Evolutionary conservation across 1,139 yeast species (phyloP), one percentile per base, ranked within the genome.

Genomic region (Geotrichum restrictum): DNA sequence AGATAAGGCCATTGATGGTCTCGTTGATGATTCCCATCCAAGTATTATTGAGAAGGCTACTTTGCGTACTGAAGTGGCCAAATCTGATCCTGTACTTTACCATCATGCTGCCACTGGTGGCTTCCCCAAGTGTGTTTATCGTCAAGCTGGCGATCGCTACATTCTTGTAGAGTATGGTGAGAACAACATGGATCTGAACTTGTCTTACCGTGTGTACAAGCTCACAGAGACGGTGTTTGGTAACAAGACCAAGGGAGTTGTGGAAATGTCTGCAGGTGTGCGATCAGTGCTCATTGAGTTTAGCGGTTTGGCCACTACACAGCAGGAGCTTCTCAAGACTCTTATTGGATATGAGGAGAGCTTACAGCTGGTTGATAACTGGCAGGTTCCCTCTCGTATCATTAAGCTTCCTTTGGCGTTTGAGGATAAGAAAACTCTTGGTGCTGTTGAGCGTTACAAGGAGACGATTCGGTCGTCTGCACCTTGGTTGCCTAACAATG

Each of bases 401-500:
- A 75, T 93, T 69, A 85, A 80, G 65, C 76, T 93, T 62, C 98
- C 98, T 56, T 85, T 93, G 91, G 97, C 96, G 0, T 93, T 91
- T 68, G 98, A 93, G 74, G 98, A 93, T 67, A 74, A 83, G 60
- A 82, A 85, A 73, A 89, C 96, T 2, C 73, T 91, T 63, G 91
- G 81, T 59, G 96, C 97, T 40, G 98, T 89, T 44, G 80, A 80
- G 59, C 80, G 98, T 69, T 93, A 93, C 70, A 82, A 83, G 68
- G 98, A 93, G 73, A 93, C 98, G 7, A 89, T 93, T 63, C 79
- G 98, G 64, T 78, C 94, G 29, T 81, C 81, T 53, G 98, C 98
- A 10, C 98, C 98, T 46, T 93, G 98, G 98, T 76, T 93, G 65
- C 98, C 98, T 59, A 91, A 89, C 73, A 93, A 93, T 65, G 97